phyloP scores from a whole-genome alignment of 2,329 filamentous ascomycete genomes.

The Diaporthe ampelina region DNA sequence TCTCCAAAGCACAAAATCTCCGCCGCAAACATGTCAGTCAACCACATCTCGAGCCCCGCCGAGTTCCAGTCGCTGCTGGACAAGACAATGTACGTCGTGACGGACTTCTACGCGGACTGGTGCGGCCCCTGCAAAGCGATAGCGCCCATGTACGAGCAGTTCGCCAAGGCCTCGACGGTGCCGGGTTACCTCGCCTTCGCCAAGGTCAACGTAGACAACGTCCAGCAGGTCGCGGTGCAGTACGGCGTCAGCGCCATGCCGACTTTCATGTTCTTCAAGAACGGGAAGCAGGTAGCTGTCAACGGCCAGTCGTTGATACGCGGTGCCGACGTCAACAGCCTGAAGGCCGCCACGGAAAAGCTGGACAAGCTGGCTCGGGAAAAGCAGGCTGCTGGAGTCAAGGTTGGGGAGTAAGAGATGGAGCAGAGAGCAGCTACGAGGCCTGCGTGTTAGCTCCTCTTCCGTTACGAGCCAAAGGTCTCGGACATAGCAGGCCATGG shows the following conservation, averaged over 20 bases:
- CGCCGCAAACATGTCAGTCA: conserved; percentile 43
- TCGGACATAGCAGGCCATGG: background rate
- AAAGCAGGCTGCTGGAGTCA: conserved; percentile 45
- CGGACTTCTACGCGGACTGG: conserved; percentile 73
- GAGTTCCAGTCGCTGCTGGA: conserved; percentile 65
- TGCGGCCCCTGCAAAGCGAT: conserved; percentile 73
- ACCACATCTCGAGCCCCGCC: conserved; percentile 57
- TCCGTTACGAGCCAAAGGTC: background rate
- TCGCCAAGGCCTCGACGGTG: conserved; percentile 57
- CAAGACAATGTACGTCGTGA: conserved; percentile 63
- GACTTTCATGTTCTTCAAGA: conserved; percentile 72
- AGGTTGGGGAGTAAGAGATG: conserved; percentile 30
- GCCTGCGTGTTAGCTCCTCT: background rate
- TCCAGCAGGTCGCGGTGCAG: conserved; percentile 62
- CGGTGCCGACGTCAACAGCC: conserved; percentile 51
- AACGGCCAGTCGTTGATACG: conserved; percentile 55
- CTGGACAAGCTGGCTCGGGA: conserved; percentile 53
- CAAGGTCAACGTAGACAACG: conserved; percentile 71
- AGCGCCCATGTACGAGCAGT: conserved; percentile 65
- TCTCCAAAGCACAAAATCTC: background rate
- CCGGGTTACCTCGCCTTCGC: conserved; percentile 65
- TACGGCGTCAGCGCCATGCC: conserved; percentile 70
- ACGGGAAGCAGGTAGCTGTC: conserved; percentile 61
- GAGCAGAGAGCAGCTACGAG: too few relatives aligned
- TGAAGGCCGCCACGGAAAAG: conserved; percentile 54